phyloP scores from a whole-genome alignment of 768 basidiomycete species.

The Phaeolepiota aurea region DNA sequence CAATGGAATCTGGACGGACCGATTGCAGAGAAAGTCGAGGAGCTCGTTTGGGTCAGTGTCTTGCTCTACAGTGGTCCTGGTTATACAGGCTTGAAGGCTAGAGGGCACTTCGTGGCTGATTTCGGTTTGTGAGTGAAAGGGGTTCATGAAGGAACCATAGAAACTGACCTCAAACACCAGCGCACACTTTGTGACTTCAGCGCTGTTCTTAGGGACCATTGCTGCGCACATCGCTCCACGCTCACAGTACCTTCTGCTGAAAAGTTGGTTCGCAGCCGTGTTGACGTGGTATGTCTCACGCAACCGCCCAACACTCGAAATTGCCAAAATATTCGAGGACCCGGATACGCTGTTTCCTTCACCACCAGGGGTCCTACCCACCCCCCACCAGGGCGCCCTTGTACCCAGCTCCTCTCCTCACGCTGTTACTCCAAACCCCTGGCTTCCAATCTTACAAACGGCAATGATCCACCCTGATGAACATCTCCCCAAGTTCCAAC shows the following conservation, averaged over 20 bases:
- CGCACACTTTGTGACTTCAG: slow-evolving; percentile 60
- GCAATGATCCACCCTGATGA: slow-evolving; percentile 51
- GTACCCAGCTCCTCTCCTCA: slow-evolving; percentile 21
- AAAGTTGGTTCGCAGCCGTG: slow-evolving; percentile 42
- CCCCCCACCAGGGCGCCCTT: slow-evolving; percentile 13
- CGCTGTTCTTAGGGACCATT: slow-evolving; percentile 50
- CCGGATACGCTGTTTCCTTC: slow-evolving; percentile 12
- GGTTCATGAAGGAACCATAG: not conserved
- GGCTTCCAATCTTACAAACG: slow-evolving; percentile 44
- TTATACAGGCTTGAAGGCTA: slow-evolving; percentile 24
- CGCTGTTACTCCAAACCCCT: slow-evolving; percentile 41
- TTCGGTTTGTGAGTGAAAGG: slow-evolving; percentile 48
- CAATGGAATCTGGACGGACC: slow-evolving; percentile 33
- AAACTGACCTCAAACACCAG: slow-evolving; percentile 19
- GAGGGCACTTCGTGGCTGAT: slow-evolving; percentile 37
- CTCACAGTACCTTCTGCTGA: slow-evolving; percentile 47
- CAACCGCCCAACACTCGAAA: slow-evolving; percentile 42
- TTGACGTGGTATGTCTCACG: slow-evolving; percentile 51
- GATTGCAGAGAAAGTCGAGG: slow-evolving; percentile 50
- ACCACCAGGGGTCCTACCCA: slow-evolving; percentile 12
- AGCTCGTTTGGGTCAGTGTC: slow-evolving; percentile 47
- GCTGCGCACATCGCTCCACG: slow-evolving; percentile 26
- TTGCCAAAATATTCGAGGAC: slow-evolving; percentile 37
- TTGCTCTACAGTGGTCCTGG: slow-evolving; percentile 53
- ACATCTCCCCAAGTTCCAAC: slow-evolving; percentile 36